Evolutionary conservation across 805 yeast species (phyloP).

Genomic region (Scheffersomyces ergatensis): DNA sequence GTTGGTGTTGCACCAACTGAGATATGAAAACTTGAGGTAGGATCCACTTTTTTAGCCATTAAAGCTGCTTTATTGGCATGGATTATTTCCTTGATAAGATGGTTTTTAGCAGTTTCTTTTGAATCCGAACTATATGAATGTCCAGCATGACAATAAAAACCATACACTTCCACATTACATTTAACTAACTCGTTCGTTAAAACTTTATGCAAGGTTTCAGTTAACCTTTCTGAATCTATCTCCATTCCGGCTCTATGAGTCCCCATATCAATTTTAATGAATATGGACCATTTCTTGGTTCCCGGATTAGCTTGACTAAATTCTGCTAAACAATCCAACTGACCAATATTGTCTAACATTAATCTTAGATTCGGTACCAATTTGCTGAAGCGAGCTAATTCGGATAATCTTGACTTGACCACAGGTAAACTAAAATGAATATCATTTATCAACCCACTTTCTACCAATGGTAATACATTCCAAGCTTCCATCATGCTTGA

Average conservation of each 20-base stretch:
- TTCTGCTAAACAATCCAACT: conserved; percentile 45
- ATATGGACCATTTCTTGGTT: conserved; percentile 54
- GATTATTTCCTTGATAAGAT: conserved; percentile 53
- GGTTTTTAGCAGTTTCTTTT: conserved; percentile 44
- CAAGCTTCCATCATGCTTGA: conserved; percentile 71
- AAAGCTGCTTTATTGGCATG: conserved; percentile 55
- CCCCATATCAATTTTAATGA: conserved; percentile 70
- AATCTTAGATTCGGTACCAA: conserved; percentile 46
- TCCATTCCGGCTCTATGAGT: conserved; percentile 64
- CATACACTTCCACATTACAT: conserved; percentile 47
- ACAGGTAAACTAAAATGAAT: conserved; percentile 40
- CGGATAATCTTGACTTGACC: conserved; percentile 47
- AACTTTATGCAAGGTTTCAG: conserved; percentile 27
- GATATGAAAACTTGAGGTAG: conserved; percentile 40
- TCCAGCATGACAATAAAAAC: conserved; percentile 80
- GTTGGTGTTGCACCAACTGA: conserved; percentile 87
- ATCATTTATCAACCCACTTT: conserved; percentile 34
- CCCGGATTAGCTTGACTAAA: conserved; percentile 25
- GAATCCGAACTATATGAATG: conserved; percentile 58
- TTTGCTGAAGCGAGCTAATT: conserved; percentile 42
- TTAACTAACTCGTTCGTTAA: conserved; percentile 19
- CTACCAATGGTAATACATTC: conserved; percentile 41
- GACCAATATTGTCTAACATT: conserved; percentile 62
- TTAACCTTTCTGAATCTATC: conserved; percentile 31
- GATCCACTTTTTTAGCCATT: conserved; percentile 31